Evolutionary conservation across 257 asterid species (phyloP).

Genomic region (Rhazya stricta): DNA sequence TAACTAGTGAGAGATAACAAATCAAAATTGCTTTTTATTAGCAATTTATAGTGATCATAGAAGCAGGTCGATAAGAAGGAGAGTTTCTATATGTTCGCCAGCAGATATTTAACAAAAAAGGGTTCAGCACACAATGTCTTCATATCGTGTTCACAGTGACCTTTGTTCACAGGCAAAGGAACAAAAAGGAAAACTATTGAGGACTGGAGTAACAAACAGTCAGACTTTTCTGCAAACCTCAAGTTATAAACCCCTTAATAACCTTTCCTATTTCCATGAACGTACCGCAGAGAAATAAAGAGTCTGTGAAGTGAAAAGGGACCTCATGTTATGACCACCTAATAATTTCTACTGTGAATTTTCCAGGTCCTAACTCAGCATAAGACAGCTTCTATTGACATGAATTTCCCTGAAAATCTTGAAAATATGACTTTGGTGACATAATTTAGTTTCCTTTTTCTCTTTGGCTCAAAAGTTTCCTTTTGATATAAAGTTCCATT

Average conservation of each 20-base stretch:
- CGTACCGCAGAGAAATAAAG: neutral
- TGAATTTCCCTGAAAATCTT: neutral
- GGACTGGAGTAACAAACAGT: no score
- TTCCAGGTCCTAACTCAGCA: neutral
- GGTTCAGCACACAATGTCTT: no score
- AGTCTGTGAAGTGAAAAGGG: neutral
- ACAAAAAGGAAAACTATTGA: no score
- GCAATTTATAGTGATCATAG: neutral
- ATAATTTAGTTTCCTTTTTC: no score
- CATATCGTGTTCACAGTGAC: no score
- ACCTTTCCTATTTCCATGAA: neutral
- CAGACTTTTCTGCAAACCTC: no score
- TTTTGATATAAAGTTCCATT: no score
- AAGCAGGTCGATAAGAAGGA: neutral
- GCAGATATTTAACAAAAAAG: neutral
- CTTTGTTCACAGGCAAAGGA: no score
- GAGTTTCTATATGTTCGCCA: neutral
- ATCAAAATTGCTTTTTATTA: neutral
- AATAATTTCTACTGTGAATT: neutral
- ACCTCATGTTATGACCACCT: neutral
- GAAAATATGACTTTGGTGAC: no score
- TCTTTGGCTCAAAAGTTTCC: no score
- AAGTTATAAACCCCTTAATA: no score
- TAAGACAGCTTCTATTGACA: neutral
- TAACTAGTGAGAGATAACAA: neutral